Evolutionary conservation across 805 yeast genomes (phyloP).

Genomic region (Monosporozyma aerobia): DNA sequence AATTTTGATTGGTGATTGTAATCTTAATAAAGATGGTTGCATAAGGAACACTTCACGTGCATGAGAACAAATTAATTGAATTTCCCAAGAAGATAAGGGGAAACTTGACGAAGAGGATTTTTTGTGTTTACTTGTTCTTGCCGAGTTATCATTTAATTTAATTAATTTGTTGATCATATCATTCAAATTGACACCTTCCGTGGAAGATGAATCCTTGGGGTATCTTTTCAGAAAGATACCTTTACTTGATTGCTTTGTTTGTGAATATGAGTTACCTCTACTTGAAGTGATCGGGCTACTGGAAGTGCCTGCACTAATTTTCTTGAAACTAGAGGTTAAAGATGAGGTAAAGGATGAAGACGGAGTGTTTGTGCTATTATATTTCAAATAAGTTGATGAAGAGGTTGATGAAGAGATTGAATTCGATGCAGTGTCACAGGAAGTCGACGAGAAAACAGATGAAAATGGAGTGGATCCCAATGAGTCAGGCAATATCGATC

Average conservation of each 20-base stretch:
- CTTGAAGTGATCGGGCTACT: slow-evolving; percentile 1
- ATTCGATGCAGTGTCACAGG: slow-evolving; percentile 3
- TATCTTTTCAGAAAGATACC: slow-evolving; percentile 22
- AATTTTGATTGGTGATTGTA: slow-evolving; percentile 72
- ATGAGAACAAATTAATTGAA: slow-evolving; percentile 47
- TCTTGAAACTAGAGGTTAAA: slow-evolving; percentile 2
- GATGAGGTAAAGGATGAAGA: slow-evolving; percentile 7
- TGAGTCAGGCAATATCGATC: background rate
- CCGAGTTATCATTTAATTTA: slow-evolving; percentile 28
- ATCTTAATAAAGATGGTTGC: slow-evolving; percentile 56
- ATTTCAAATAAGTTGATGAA: slow-evolving; percentile 1
- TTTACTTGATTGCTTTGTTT: slow-evolving; percentile 1
- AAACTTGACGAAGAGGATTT: slow-evolving; percentile 22
- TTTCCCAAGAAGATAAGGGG: slow-evolving; percentile 43
- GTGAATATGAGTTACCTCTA: slow-evolving; percentile 6
- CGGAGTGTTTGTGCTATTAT: background rate
- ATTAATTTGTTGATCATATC: slow-evolving; percentile 52
- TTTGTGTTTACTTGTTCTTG: background rate
- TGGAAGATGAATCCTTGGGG: slow-evolving; percentile 22
- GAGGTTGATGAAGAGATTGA: slow-evolving; percentile 4
- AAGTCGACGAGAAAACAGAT: slow-evolving; percentile 4
- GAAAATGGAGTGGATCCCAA: slow-evolving; percentile 1
- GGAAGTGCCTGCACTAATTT: background rate
- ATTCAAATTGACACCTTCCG: slow-evolving; percentile 43
- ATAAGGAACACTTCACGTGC: slow-evolving; percentile 51